phyloP scores from a whole-genome alignment of 768 basidiomycete genomes.

The Tulasnella sp. region DNA sequence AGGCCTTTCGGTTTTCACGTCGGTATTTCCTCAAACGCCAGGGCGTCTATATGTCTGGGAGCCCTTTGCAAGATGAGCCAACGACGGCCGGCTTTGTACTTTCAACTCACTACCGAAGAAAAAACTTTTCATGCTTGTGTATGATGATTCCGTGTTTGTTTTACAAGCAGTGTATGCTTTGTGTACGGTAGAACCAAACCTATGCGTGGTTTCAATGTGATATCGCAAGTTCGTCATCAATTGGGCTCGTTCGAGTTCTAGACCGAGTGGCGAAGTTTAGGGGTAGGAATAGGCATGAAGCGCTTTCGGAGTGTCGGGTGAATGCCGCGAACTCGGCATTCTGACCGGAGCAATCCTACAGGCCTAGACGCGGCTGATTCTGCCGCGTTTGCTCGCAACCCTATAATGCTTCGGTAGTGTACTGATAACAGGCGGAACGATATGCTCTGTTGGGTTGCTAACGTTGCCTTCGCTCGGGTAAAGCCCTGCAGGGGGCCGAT shows the following conservation, averaged over 20 bases:
- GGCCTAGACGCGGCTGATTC: background rate
- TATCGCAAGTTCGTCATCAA: too few species aligned
- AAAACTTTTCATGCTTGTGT: background rate
- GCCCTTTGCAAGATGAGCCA: background rate
- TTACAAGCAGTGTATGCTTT: background rate
- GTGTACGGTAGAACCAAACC: background rate
- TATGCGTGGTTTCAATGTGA: background rate
- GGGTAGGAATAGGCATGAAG: background rate
- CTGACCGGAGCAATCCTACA: background rate
- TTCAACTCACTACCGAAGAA: background rate
- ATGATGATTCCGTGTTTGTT: background rate
- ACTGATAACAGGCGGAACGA: background rate
- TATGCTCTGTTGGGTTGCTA: too few species aligned
- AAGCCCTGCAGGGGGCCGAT: too few species aligned
- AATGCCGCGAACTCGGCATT: background rate
- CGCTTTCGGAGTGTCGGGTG: background rate
- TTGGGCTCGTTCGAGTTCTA: background rate
- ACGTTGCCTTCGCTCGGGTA: too few species aligned
- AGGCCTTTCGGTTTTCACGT: too few species aligned
- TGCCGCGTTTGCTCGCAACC: background rate
- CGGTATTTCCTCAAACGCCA: too few species aligned
- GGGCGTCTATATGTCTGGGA: too few species aligned
- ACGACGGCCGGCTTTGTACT: background rate
- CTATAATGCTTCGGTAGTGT: background rate
- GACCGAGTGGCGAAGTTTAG: background rate